phyloP scores from a whole-genome alignment of 2,329 filamentous ascomycete genomes.

The Paraphaeosphaeria minitans region DNA sequence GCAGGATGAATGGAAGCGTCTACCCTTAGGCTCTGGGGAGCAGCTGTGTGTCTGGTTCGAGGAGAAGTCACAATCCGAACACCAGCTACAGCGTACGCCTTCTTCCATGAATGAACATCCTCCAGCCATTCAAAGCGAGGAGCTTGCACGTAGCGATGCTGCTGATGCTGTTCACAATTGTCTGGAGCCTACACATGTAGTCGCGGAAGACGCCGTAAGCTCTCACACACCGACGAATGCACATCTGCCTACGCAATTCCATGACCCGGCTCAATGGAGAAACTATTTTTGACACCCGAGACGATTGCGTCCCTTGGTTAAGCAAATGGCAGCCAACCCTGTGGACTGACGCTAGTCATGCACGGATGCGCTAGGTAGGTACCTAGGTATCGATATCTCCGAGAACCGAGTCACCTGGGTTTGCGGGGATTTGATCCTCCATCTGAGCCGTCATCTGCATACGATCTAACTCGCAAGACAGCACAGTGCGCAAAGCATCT shows the following conservation, averaged over 20 bases:
- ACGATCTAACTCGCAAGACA: background rate
- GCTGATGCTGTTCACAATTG: background rate
- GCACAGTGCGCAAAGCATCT: background rate
- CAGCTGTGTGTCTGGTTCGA: conserved; percentile 29
- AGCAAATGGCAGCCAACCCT: background rate
- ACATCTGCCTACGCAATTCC: background rate
- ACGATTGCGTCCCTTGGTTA: background rate
- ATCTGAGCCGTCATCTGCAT: background rate
- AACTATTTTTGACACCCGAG: background rate
- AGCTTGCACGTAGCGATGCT: background rate
- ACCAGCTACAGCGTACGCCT: background rate
- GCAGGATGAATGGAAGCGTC: conserved; percentile 30
- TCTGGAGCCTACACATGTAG: background rate
- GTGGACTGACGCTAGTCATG: background rate
- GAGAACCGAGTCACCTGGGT: background rate
- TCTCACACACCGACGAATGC: background rate
- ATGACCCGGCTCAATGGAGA: background rate
- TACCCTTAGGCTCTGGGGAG: conserved; percentile 24
- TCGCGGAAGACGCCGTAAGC: background rate
- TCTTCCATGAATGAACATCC: background rate
- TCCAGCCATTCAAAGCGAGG: background rate
- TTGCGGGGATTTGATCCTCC: conserved; percentile 1
- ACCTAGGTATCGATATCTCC: too few species aligned
- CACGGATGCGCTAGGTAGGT: background rate
- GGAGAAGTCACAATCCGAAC: conserved; percentile 12